Percentiles rank a stretch among this genome's conserved stretches.
Evolutionary conservation across 179 eudicot species (phyloP).

Genomic region (Carnegiea gigantea): DNA sequence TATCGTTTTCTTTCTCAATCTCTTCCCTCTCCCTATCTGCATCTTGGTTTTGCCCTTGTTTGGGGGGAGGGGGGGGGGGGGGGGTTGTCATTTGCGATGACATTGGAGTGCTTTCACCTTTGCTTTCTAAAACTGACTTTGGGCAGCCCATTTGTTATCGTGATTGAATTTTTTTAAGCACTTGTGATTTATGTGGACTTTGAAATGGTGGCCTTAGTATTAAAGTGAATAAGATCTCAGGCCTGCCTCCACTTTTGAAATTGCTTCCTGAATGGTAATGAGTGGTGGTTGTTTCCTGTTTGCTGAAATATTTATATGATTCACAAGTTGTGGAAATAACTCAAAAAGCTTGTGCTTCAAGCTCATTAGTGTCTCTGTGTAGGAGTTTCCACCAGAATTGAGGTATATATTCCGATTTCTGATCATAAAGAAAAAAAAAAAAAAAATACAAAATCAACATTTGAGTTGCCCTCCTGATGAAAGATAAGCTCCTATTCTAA

Average conservation of each 20-base stretch:
- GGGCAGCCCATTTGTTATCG: neutral
- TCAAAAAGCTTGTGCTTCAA: neutral
- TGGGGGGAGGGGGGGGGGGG: neutral
- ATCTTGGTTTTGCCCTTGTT: neutral
- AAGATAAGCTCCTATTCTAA: no score
- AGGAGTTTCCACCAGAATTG: neutral
- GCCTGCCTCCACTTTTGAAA: neutral
- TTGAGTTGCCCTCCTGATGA: no score
- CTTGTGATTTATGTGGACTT: neutral
- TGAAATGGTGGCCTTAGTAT: neutral
- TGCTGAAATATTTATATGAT: neutral
- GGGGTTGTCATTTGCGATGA: neutral
- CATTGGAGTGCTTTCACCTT: neutral
- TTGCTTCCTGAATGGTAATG: neutral
- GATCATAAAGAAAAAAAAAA: no score
- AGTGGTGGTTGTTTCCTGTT: neutral
- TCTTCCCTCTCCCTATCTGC: neutral
- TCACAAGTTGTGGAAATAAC: neutral
- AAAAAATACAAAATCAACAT: no score
- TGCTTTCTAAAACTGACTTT: neutral
- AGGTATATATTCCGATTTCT: no score
- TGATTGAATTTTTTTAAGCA: neutral
- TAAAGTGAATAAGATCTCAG: neutral
- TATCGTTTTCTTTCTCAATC: neutral
- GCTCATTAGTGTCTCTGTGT: neutral